Evolutionary conservation across 306 rosid species (phyloP).

Genomic region (Cicer judaicum): DNA sequence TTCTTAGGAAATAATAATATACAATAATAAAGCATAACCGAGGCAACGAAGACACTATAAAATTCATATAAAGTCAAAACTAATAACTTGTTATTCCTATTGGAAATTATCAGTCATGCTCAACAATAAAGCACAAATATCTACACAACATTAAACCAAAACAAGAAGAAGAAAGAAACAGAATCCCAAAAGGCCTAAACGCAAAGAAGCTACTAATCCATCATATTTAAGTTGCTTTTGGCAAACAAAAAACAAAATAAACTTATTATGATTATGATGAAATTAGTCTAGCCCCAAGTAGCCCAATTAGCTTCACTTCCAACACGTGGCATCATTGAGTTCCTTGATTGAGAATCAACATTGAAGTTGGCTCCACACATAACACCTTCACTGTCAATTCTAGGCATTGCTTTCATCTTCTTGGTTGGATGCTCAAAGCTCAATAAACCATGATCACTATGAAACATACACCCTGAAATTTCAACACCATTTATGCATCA

Average conservation of each 20-base stretch:
- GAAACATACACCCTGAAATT: slow-evolving; percentile 88
- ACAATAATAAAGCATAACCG: neutral
- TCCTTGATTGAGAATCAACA: slow-evolving; percentile 75
- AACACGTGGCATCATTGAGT: slow-evolving; percentile 82
- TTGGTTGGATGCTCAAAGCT: slow-evolving; percentile 85
- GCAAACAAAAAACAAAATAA: neutral
- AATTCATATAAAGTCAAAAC: neutral
- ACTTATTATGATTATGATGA: slow-evolving; percentile 13
- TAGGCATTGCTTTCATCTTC: slow-evolving; percentile 95
- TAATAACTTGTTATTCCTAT: slow-evolving; percentile 15
- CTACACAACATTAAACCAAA: slow-evolving; percentile 27
- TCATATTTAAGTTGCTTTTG: slow-evolving; percentile 9
- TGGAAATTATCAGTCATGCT: slow-evolving; percentile 17
- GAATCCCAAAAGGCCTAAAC: slow-evolving; percentile 1
- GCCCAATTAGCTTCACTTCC: slow-evolving; percentile 99
- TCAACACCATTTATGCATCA: slow-evolving; percentile 16
- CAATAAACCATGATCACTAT: slow-evolving; percentile 74
- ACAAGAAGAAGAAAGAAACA: neutral
- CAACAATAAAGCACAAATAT: slow-evolving; percentile 26
- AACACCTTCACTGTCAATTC: slow-evolving; percentile 90
- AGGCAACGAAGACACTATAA: neutral
- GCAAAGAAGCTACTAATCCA: neutral
- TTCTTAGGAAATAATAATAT: neutral
- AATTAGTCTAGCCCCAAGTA: slow-evolving; percentile 57
- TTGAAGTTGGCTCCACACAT: slow-evolving; percentile 96